Conservation (phyloP, 2,329 filamentous ascomycete species). For the Pseudogymnoascus sp. region DNA sequence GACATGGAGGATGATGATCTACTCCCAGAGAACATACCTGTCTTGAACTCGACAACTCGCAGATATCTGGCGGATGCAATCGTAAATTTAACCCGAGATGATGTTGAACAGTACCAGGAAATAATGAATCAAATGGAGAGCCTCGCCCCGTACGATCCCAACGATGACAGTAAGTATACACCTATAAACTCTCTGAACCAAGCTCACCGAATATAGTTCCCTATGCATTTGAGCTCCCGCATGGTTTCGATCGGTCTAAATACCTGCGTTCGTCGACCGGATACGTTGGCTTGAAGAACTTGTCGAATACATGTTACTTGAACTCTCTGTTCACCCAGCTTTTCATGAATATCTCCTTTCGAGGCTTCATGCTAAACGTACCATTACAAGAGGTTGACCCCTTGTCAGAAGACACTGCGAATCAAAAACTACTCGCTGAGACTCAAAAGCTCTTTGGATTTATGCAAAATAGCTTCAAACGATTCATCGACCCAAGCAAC, state of each 20-base stretch:
- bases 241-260: slow-evolving; percentile 55
- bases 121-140: slow-evolving; percentile 44
- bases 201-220: slow-evolving; percentile 32
- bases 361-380: slow-evolving; percentile 70
- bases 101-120: slow-evolving; percentile 38
- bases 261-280: slow-evolving; percentile 68
- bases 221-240: slow-evolving; percentile 54
- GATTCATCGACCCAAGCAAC: slow-evolving; percentile 61
- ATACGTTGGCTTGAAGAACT: slow-evolving; percentile 82
- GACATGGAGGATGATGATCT: slow-evolving; percentile 20
- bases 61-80: slow-evolving; percentile 53
- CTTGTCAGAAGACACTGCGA: slow-evolving; percentile 44
- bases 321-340: slow-evolving; percentile 92
- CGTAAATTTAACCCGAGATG: slow-evolving; percentile 45
- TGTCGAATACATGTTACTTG: slow-evolving; percentile 94
- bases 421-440: slow-evolving; percentile 63
- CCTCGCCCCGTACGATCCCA: slow-evolving; percentile 41
- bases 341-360: slow-evolving; percentile 89
- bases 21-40: slow-evolving; percentile 29
- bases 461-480: slow-evolving; percentile 75
- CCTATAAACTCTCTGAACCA: neutral
- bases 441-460: slow-evolving; percentile 75
- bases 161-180: slow-evolving; percentile 33
- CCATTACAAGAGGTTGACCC: slow-evolving; percentile 19
- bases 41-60: slow-evolving; percentile 48